Evolutionary conservation across 257 asterid genomes (phyloP).

Genomic region (Solanum verrucosum): DNA sequence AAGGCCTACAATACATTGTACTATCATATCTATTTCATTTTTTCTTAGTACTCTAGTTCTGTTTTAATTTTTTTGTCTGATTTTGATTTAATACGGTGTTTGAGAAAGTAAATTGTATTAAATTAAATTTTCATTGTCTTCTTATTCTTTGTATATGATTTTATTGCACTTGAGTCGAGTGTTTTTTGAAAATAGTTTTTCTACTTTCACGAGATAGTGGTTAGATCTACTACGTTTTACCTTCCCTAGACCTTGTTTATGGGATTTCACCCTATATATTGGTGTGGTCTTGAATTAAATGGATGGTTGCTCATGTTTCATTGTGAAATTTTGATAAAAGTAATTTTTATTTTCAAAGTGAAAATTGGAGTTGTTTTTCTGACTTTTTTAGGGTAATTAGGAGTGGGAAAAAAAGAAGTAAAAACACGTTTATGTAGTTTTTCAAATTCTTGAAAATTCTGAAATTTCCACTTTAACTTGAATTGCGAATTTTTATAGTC

Average conservation of each 20-base stretch:
- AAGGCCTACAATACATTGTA: not conserved
- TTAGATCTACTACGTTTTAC: not conserved
- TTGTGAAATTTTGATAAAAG: not conserved
- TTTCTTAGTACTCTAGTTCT: not conserved
- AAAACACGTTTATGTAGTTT: not conserved
- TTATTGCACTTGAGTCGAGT: not conserved
- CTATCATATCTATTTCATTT: not conserved
- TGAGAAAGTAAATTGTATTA: too few species aligned
- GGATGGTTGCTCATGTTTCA: not conserved
- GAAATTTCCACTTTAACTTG: not conserved
- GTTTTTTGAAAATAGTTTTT: fast-evolving
- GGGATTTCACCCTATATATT: not conserved
- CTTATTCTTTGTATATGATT: too few species aligned
- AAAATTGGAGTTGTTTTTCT: not conserved
- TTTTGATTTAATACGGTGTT: too few species aligned
- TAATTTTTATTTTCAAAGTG: not conserved
- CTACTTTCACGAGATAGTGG: not conserved
- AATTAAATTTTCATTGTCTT: too few species aligned
- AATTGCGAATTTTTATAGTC: not conserved
- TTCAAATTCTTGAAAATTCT: not conserved
- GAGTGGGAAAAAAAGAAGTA: not conserved
- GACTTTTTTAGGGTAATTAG: not conserved
- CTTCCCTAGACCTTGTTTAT: not conserved
- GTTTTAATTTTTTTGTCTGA: too few species aligned
- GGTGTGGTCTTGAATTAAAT: not conserved